Percentiles rank a stretch among this genome's conserved stretches.
Conservation (phyloP, 495 filamentous ascomycete species). For the Aspergillus sparsus region DNA sequence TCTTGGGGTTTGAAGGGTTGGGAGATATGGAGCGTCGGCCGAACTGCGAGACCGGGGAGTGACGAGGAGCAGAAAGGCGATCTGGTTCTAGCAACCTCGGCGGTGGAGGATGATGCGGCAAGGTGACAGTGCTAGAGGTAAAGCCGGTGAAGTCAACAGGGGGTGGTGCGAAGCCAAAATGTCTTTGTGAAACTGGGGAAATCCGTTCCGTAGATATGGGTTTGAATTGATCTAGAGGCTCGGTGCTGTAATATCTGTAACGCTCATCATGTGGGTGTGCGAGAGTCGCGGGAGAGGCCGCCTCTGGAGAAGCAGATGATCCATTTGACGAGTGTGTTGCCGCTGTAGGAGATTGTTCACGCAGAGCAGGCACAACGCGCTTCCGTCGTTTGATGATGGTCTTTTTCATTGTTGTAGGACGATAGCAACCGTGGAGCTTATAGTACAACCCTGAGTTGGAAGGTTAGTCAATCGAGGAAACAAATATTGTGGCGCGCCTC, state of each 20-base stretch:
- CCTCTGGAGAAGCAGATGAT: conserved; percentile 48
- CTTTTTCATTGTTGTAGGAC: conserved; percentile 96
- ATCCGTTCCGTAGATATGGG: conserved; percentile 28
- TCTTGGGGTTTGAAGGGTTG: conserved; percentile 42
- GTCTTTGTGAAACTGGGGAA: conserved; percentile 33
- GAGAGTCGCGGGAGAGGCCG: conserved; percentile 42
- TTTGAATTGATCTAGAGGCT: conserved; percentile 39
- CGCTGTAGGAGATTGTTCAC: conserved; percentile 52
- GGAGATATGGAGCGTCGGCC: conserved; percentile 45
- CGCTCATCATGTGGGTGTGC: conserved; percentile 62
- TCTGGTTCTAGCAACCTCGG: conserved; percentile 47
- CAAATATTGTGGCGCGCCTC: too few species aligned
- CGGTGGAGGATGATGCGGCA: conserved; percentile 42
- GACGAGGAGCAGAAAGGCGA: conserved; percentile 28
- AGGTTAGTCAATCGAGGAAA: conserved; percentile 10
- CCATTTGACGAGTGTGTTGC: conserved; percentile 48
- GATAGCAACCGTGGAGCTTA: conserved; percentile 91
- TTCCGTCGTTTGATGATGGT: conserved; percentile 94
- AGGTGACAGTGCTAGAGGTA: conserved; percentile 35
- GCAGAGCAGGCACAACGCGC: conserved; percentile 82
- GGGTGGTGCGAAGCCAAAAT: conserved; percentile 44
- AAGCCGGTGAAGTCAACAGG: conserved; percentile 56
- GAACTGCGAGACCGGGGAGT: conserved; percentile 40
- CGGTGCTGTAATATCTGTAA: conserved; percentile 46
- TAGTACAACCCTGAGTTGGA: conserved; percentile 80